Evolutionary conservation across 768 basidiomycete genomes (phyloP).

Genomic region (Leucocoprinus birnbaumii): DNA sequence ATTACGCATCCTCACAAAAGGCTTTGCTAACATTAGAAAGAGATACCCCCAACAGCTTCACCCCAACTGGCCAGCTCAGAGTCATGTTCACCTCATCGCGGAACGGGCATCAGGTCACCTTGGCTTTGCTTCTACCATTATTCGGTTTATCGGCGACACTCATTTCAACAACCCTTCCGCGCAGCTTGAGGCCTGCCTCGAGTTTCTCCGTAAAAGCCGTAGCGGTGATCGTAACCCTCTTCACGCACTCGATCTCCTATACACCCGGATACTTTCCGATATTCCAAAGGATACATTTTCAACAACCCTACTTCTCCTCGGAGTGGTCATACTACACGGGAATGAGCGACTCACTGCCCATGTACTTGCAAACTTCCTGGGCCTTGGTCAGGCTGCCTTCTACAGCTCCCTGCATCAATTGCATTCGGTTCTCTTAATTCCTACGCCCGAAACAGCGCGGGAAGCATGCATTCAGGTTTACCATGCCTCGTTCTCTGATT

Average conservation of each 20-base stretch:
- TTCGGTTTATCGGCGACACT: neutral
- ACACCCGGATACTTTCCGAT: neutral
- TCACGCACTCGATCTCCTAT: neutral
- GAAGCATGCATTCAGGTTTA: neutral
- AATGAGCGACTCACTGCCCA: neutral
- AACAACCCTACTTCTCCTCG: neutral
- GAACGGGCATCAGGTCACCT: neutral
- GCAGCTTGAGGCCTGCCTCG: neutral
- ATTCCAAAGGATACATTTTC: neutral
- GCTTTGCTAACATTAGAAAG: neutral
- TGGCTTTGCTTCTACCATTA: neutral
- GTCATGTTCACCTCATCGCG: neutral
- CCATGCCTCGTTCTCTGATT: neutral
- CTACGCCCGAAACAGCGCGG: neutral
- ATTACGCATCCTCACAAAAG: neutral
- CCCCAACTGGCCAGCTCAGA: neutral
- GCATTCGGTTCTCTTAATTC: neutral
- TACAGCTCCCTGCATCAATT: neutral
- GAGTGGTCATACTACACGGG: neutral
- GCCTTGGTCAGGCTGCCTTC: neutral
- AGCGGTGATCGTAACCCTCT: neutral
- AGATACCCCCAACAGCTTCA: neutral
- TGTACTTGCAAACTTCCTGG: neutral
- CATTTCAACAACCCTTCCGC: neutral
- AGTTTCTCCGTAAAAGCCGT: neutral